Conservation (phyloP, 2,329 filamentous ascomycete species). For the Immersiporthe knoxdaviesiana region DNA sequence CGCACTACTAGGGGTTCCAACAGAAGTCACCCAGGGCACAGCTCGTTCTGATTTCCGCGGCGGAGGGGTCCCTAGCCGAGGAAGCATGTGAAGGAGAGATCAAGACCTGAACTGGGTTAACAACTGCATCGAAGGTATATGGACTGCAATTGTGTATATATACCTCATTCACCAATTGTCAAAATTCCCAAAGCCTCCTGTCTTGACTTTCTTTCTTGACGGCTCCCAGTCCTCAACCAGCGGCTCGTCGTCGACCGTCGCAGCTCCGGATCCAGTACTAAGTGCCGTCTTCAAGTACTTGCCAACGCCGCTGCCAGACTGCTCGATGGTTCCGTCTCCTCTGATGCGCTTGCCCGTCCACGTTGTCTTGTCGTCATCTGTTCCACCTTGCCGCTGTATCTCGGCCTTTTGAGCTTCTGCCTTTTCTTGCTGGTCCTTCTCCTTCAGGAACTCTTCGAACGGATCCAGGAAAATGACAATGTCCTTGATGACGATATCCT, state of each 20-base stretch:
- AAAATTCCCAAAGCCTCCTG: conserved; percentile 89
- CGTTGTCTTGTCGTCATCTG: conserved; percentile 86
- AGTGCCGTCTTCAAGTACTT: conserved; percentile 78
- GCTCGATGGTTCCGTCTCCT: conserved; percentile 60
- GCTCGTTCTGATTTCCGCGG: neutral
- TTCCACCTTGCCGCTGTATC: conserved; percentile 67
- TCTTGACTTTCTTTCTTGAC: conserved; percentile 78
- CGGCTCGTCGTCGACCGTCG: conserved; percentile 52
- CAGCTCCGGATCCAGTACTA: conserved; percentile 33
- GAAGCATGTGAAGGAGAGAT: neutral
- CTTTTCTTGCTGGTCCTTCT: conserved; percentile 67
- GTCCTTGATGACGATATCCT: conserved; percentile 80
- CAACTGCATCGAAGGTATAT: conserved; percentile 10
- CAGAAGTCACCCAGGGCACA: neutral
- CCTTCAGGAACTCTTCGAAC: conserved; percentile 88
- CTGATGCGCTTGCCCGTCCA: conserved; percentile 95
- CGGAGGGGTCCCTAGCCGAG: neutral
- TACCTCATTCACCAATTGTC: conserved; percentile 71
- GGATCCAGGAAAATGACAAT: conserved; percentile 89
- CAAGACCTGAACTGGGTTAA: conserved; percentile 20
- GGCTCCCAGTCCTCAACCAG: conserved; percentile 71
- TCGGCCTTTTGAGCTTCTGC: conserved; percentile 62
- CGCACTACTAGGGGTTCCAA: neutral
- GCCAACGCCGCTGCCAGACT: conserved; percentile 59
- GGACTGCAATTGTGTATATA: conserved; percentile 22